Conservation (phyloP, 208 protist species). For the Acanthamoeba sp. region DNA sequence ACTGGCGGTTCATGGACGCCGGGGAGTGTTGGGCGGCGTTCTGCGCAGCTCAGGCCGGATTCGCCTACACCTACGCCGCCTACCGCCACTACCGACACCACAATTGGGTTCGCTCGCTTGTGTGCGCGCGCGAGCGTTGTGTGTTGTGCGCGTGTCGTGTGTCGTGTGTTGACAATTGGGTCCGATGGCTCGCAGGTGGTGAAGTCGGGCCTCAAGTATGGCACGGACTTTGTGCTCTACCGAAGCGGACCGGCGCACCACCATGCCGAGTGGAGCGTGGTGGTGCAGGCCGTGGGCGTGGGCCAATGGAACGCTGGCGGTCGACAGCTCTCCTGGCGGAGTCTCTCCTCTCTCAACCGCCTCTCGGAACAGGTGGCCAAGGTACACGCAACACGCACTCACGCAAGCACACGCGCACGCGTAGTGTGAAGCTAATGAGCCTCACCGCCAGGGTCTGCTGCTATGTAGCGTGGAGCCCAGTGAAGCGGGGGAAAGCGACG, state of each 20-base stretch:
- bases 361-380: conserved; percentile 51
- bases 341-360: conserved; percentile 6
- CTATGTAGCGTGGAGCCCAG: not conserved
- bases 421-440: not conserved
- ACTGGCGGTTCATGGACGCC: not conserved
- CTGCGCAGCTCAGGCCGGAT: not conserved
- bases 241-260: not conserved
- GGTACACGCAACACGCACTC: not conserved
- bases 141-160: not conserved
- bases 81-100: conserved; percentile 6
- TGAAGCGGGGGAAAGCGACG: not conserved
- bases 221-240: conserved; percentile 61
- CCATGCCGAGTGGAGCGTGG: conserved; percentile 55
- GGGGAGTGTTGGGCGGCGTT: not conserved
- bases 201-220: conserved; percentile 41
- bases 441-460: conserved; percentile 7
- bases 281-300: conserved; percentile 16
- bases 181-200: not conserved
- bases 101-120: not conserved
- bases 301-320: conserved; percentile 27
- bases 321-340: conserved; percentile 48
- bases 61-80: conserved; percentile 33
- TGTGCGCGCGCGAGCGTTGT: not conserved
- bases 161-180: not conserved
- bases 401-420: not conserved